These are phyloP conservation scores for Debaryomyces coudertii DNA, from an alignment of 1,139 yeast species.

Conservation along the genomic window DNA sequence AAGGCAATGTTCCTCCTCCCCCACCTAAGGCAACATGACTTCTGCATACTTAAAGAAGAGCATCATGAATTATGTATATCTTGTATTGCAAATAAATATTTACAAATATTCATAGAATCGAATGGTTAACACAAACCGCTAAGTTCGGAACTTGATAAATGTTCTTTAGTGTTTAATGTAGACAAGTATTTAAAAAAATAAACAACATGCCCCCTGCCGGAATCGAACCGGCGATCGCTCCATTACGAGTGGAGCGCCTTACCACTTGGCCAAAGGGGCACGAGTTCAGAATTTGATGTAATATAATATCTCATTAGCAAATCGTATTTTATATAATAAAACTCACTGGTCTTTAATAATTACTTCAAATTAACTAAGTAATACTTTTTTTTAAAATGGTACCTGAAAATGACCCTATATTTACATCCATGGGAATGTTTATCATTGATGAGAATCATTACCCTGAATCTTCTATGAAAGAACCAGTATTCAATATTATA, in stretches of 20 bases:
- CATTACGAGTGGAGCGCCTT: constrained; percentile 61
- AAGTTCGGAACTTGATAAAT: no score
- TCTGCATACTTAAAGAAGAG: background rate
- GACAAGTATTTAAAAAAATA: no score
- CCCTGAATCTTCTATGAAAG: constrained; percentile 41
- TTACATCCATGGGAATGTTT: constrained; percentile 82
- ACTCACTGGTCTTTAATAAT: no score
- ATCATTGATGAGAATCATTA: constrained; percentile 87
- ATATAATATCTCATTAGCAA: no score
- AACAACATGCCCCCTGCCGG: constrained; percentile 51
- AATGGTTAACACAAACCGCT: no score
- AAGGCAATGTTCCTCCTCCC: constrained; percentile 30
- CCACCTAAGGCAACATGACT: constrained; percentile 25
- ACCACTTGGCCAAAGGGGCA: constrained; percentile 60
- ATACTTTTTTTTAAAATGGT: background rate
- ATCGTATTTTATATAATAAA: no score
- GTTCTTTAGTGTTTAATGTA: background rate
- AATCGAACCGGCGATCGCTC: constrained; percentile 60
- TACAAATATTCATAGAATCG: no score
- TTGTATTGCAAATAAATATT: background rate
- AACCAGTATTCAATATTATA: constrained; percentile 55
- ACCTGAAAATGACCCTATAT: constrained; percentile 23
- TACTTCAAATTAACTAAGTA: background rate
- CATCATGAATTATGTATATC: background rate
- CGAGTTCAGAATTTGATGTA: background rate